Conservation (phyloP, 768 basidiomycete genomes). For the Stropharia rugosoannulata region DNA sequence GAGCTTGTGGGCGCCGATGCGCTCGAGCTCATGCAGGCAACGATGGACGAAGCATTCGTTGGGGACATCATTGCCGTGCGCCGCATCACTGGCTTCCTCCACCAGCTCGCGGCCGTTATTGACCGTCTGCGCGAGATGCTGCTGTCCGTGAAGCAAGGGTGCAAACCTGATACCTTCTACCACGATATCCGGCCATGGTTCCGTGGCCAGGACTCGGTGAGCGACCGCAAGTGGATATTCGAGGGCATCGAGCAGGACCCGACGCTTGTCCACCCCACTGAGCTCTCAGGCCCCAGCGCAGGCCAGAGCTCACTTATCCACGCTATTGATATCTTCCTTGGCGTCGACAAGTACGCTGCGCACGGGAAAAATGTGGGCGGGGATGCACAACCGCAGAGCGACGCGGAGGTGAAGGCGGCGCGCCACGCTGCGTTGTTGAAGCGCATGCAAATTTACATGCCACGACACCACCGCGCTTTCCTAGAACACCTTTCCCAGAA, state of each 20-base stretch:
- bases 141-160: constrained; percentile 61
- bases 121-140: constrained; percentile 61
- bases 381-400: neutral
- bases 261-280: constrained; percentile 40
- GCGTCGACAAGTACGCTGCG: constrained; percentile 50
- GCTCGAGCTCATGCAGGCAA: constrained; percentile 80
- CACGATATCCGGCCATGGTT: constrained; percentile 79
- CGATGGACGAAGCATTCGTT: constrained; percentile 88
- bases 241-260: constrained; percentile 54
- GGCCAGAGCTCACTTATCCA: constrained; percentile 82
- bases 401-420: neutral
- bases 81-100: constrained; percentile 66
- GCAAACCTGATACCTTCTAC: constrained; percentile 75
- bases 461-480: constrained; percentile 77
- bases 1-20: constrained; percentile 85
- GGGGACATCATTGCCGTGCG: constrained; percentile 62
- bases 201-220: constrained; percentile 59
- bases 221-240: constrained; percentile 50
- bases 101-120: constrained; percentile 61
- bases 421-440: constrained; percentile 49
- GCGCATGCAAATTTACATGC: constrained; percentile 84
- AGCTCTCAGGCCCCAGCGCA: constrained; percentile 77
- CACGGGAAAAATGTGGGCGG: constrained; percentile 21
- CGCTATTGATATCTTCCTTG: constrained; percentile 70
- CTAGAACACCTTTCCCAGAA: constrained; percentile 61